Evolutionary conservation across 2,329 filamentous ascomycete genomes (phyloP).

Genomic region (Magnaporthales sp.): DNA sequence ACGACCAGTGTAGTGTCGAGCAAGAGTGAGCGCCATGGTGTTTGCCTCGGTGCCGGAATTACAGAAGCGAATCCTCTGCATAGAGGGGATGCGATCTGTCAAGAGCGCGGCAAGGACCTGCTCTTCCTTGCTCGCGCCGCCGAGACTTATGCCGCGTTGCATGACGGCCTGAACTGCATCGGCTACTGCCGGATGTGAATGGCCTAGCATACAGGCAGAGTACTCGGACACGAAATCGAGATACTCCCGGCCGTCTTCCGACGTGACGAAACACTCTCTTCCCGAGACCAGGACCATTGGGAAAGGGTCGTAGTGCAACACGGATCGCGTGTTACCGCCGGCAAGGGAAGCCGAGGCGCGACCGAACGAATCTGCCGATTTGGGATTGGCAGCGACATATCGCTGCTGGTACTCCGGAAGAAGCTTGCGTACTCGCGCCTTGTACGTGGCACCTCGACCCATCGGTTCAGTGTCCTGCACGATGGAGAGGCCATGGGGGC

Average conservation of each 20-base stretch:
- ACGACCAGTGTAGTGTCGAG: slow-evolving; percentile 32
- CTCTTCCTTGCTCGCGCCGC: slow-evolving; percentile 42
- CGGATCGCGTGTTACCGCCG: slow-evolving; percentile 37
- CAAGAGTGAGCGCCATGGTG: slow-evolving; percentile 44
- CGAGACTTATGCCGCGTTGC: slow-evolving; percentile 39
- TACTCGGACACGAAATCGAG: slow-evolving; percentile 55
- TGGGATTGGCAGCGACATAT: background rate
- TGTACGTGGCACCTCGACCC: too few relatives aligned
- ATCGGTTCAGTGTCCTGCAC: too few relatives aligned
- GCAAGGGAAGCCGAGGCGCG: slow-evolving; percentile 19
- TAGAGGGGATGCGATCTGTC: slow-evolving; percentile 36
- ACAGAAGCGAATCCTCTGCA: slow-evolving; percentile 50
- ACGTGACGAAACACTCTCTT: background rate
- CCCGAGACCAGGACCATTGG: slow-evolving; percentile 19
- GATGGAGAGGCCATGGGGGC: too few relatives aligned
- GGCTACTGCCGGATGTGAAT: slow-evolving; percentile 48
- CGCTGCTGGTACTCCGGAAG: background rate
- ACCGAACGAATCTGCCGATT: background rate
- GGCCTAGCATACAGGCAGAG: slow-evolving; percentile 57
- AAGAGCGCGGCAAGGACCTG: slow-evolving; percentile 38
- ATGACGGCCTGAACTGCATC: slow-evolving; percentile 36
- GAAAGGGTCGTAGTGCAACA: slow-evolving; percentile 29
- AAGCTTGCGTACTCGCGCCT: background rate
- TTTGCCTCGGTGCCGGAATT: slow-evolving; percentile 61
- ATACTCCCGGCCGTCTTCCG: slow-evolving; percentile 27